Base-by-base conservation (phyloP, 768 basidiomycete genomes). In the Hysterangium stoloniferum region DNA sequence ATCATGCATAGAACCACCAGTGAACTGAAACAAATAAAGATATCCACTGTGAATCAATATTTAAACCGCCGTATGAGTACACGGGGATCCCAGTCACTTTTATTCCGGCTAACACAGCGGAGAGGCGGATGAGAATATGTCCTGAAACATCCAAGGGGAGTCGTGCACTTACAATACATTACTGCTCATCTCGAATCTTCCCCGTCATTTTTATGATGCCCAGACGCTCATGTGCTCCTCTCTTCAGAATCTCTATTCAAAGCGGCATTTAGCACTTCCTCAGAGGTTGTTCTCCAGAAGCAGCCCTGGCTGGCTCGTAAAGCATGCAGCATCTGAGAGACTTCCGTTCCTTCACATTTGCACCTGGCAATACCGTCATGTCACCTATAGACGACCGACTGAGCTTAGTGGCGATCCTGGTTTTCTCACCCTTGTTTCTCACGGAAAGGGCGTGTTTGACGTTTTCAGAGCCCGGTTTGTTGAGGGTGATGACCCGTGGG, bases 401-500 rank as follows among this genome's bases (percentile, higher is more conserved):
- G 4, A 68, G 54, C 28, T 41, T 36, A 37, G 47, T 52, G 17
- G 41, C 28, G 53, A 15, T 56, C 6, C 36, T 54, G 7, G 47
- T 55, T 9, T 34, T 77, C 1, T 56, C 54, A 37, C 43, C 54
- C n/a, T 48, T 65, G 24, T 59, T 66, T 15, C 7, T 59, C 3
- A 38, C 70, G 3, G 70, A 68, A n/a, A 38, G 45, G 54, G 41
- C 52, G 47, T 74, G 1, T 80, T 77, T 55, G 38, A 52, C 0
- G 20, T 62, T 2, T 54, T 62, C 5, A 56, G 66, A 0, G 82
- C 77, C 15, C 64, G 76, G 41, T 70, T 77, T 35, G 75, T 82
- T 0, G 55, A 54, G 9, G 78, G 78, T 1, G 59, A 68, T 22
- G 80, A 82, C 58, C 78, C 80, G 5, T 82, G 80, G 80, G 59